Evolutionary conservation across 108 stramenopile species (phyloP), one percentile per base, ranked within the genome.

Genomic region (Pseudonitzschia multiseries): DNA sequence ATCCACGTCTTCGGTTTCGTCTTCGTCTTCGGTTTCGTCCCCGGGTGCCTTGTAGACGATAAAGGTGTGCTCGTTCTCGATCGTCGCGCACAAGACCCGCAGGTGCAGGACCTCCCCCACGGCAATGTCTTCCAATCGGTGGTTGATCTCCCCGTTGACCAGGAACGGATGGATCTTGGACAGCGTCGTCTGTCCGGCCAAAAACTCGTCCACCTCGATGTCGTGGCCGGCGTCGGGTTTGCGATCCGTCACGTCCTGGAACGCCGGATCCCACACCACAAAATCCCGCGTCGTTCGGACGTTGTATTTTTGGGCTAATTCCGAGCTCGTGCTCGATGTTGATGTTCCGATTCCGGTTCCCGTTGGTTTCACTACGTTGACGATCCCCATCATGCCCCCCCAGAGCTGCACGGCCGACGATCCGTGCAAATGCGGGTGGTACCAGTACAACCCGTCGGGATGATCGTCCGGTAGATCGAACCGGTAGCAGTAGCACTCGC

Each of bases 351-450:
- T n/a, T n/a, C n/a, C n/a, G n/a, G n/a, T n/a, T n/a, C n/a, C n/a
- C n/a, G n/a, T n/a, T n/a, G n/a, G n/a, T n/a, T 57, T 57, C 18
- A 81, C 80, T 24, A 84, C 71, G 48, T 81, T 75, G 0, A 84
- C 15, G 0, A 84, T 20, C 24, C 84, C 84, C 32, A 82, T 65
- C 81, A 82, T 80, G 12, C 81, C 81, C 22, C 76, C 48, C 84
- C 84, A 85, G 27, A 80, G 68, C 67, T 82, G 81, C 13, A 85
- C 53, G 0, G 84, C 84, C 8, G 79, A 52, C 15, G 72, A 70
- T 52, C 84, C 84, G 66, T 85, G 84, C 17, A 79, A 43, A 70
- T 85, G 84, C 24, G 81, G 79, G 74, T 85, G 84, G 42, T 80
- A 85, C 81, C 81, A 85, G 41, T 82, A 85, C 75, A 77, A 41